phyloP scores from a whole-genome alignment of 2,329 filamentous ascomycete species.

The Paracoccidioides brasiliensis region DNA sequence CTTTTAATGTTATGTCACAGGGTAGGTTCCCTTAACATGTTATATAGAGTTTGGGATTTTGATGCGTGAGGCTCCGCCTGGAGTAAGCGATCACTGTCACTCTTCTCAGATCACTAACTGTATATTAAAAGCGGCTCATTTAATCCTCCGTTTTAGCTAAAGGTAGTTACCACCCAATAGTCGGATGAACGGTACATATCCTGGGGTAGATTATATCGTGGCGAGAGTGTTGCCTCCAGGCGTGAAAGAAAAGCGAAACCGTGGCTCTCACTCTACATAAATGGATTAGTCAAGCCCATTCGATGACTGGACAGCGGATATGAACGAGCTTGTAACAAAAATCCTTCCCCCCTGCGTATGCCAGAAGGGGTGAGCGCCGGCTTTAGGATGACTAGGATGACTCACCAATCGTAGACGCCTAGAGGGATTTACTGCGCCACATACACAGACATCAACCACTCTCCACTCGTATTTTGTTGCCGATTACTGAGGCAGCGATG shows the following conservation, averaged over 20 bases:
- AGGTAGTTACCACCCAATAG: not conserved
- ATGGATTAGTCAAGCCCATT: not conserved
- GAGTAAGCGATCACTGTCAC: not conserved
- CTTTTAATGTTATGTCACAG: not conserved
- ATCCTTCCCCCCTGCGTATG: not conserved
- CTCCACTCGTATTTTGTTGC: not conserved
- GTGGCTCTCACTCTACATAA: not conserved
- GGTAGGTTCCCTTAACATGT: not conserved
- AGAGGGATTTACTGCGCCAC: not conserved
- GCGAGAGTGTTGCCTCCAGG: not conserved
- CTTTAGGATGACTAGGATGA: not conserved
- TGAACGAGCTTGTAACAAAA: not conserved
- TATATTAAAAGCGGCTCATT: not conserved
- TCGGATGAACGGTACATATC: not conserved
- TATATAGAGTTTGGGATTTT: not conserved
- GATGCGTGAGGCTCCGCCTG: not conserved
- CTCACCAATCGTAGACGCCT: constrained; percentile 1
- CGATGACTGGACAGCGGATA: not conserved
- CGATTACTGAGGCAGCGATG: not conserved
- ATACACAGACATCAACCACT: not conserved
- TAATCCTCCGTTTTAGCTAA: not conserved
- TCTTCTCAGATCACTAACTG: not conserved
- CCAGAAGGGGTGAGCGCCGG: not conserved
- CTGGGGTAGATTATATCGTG: not conserved
- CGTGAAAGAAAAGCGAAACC: not conserved